Conservation (phyloP, 495 filamentous ascomycete genomes). For the Lasiosphaeria ovina region DNA sequence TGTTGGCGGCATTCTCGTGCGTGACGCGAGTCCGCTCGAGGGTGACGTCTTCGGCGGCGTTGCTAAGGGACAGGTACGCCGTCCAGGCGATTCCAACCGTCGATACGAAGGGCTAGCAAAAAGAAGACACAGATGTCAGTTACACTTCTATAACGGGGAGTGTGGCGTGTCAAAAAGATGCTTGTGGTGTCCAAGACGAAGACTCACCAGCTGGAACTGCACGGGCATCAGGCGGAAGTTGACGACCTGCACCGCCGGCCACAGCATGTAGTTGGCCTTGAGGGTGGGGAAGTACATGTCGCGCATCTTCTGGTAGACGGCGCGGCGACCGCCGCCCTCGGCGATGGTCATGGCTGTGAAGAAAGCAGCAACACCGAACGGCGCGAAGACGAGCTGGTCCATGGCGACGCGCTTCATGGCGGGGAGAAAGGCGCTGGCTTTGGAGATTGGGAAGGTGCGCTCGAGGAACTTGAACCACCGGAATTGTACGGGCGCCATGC, state of each 20-base stretch:
- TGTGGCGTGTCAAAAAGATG: too few relatives aligned
- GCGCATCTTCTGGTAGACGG: slow-evolving; percentile 78
- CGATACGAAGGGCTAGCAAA: slow-evolving; percentile 86
- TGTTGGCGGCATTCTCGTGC: slow-evolving; percentile 32
- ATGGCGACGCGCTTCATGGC: slow-evolving; percentile 86
- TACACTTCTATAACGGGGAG: neutral
- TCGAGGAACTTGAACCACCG: slow-evolving; percentile 92
- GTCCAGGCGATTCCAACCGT: slow-evolving; percentile 98
- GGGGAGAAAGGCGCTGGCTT: slow-evolving; percentile 66
- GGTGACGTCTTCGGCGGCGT: slow-evolving; percentile 69
- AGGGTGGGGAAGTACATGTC: slow-evolving; percentile 91
- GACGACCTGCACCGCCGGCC: slow-evolving; percentile 93
- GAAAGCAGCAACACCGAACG: slow-evolving; percentile 83
- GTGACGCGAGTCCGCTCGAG: slow-evolving; percentile 10
- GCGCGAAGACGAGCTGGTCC: slow-evolving; percentile 95
- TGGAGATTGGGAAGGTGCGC: slow-evolving; percentile 79
- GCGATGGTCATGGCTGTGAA: slow-evolving; percentile 97
- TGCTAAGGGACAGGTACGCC: slow-evolving; percentile 94
- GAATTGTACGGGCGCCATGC: slow-evolving; percentile 95
- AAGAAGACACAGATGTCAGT: neutral
- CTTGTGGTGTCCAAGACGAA: neutral
- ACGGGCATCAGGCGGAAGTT: slow-evolving; percentile 96
- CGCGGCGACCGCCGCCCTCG: slow-evolving; percentile 84
- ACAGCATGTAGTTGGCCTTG: slow-evolving; percentile 94
- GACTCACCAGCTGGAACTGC: slow-evolving; percentile 92